phyloP scores from a whole-genome alignment of 2,329 filamentous ascomycete species.

The Fusarium gaditjirri region DNA sequence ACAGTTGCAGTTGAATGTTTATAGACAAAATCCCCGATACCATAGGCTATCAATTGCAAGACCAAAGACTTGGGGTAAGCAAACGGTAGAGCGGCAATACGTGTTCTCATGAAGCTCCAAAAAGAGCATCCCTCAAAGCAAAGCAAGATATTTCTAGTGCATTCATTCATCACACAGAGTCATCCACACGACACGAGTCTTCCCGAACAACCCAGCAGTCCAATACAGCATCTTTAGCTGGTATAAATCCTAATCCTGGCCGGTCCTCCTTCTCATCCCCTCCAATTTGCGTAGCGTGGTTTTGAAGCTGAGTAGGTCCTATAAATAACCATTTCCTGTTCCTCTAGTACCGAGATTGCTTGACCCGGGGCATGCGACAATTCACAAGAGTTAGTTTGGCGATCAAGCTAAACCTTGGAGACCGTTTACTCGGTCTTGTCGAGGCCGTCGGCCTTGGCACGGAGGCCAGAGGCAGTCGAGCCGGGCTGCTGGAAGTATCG shows the following conservation, averaged over 20 bases:
- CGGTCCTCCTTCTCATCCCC: slow-evolving; percentile 27
- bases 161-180: slow-evolving; percentile 39
- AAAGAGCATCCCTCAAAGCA: slow-evolving; percentile 40
- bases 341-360: slow-evolving; percentile 35
- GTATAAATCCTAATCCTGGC: slow-evolving; percentile 1
- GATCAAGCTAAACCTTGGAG: slow-evolving; percentile 36
- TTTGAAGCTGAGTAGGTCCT: slow-evolving; percentile 23
- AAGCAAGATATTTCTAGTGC: slow-evolving; percentile 32
- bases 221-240: slow-evolving; percentile 19
- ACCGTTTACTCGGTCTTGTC: slow-evolving; percentile 72
- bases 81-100: slow-evolving; percentile 36
- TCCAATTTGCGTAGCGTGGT: slow-evolving; percentile 11
- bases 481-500: slow-evolving; percentile 83
- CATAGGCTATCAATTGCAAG: slow-evolving; percentile 8
- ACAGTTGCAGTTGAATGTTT: neutral
- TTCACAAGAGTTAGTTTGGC: slow-evolving; percentile 42
- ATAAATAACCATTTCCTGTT: slow-evolving; percentile 22
- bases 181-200: slow-evolving; percentile 34
- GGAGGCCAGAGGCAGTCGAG: slow-evolving; percentile 86
- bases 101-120: slow-evolving; percentile 44
- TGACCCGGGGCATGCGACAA: slow-evolving; percentile 36
- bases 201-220: slow-evolving; percentile 15
- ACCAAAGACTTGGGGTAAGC: slow-evolving; percentile 27
- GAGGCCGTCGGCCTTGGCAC: slow-evolving; percentile 83
- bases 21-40: neutral